Evolutionary conservation across 2,329 filamentous ascomycete species (phyloP).

Genomic region (Hirsutella minnesotensis): DNA sequence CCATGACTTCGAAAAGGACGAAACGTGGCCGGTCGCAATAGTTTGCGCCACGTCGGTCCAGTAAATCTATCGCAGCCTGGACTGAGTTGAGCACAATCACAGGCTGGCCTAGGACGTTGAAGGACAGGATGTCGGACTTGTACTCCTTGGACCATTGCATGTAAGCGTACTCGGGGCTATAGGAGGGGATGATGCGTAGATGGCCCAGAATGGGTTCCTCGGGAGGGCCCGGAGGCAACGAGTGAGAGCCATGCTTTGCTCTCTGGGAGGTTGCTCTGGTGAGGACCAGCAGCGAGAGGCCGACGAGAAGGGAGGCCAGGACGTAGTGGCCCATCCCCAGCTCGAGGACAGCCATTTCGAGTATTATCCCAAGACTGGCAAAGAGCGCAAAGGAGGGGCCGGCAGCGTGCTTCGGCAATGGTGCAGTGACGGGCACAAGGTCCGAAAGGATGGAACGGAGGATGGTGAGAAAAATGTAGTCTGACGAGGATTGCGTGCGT

Average conservation of each 20-base stretch:
- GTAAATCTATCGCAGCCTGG: conserved; percentile 27
- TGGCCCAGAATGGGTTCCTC: conserved; percentile 30
- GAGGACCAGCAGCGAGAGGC: conserved; percentile 4
- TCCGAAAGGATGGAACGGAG: no score
- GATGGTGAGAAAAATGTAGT: no score
- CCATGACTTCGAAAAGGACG: conserved; percentile 29
- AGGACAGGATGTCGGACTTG: conserved; percentile 29
- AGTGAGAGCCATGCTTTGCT: conserved; percentile 4
- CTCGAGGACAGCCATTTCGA: conserved; percentile 3
- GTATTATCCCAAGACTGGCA: no score
- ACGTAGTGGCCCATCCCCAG: neutral
- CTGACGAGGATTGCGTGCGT: no score
- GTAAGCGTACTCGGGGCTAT: conserved; percentile 19
- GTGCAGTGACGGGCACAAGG: no score
- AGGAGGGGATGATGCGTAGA: conserved; percentile 25
- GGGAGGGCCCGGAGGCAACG: conserved; percentile 20
- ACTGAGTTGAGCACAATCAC: conserved; percentile 32
- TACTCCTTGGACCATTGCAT: conserved; percentile 29
- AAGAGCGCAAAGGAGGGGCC: neutral
- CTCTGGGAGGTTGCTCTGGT: neutral
- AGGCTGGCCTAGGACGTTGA: conserved; percentile 19
- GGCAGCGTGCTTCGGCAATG: neutral
- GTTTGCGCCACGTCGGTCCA: conserved; percentile 31
- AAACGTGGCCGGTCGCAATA: conserved; percentile 34
- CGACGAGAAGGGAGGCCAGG: conserved; percentile 2